Base-by-base conservation (phyloP, 345 rosid species). In the Aquilaria yunnanensis region DNA sequence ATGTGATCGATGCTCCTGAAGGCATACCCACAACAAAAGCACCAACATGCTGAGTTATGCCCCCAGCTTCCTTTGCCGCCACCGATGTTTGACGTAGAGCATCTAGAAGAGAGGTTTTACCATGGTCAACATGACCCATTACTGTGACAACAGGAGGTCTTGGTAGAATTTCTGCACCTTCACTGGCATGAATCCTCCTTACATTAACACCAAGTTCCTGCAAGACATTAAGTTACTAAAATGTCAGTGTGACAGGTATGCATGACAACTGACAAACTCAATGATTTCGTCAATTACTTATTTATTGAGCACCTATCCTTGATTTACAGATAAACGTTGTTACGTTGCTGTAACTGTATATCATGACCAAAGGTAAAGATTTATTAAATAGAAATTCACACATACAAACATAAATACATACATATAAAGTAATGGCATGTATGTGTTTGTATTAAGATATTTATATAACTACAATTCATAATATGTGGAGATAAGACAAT, bases 91-190 rank as follows among this genome's bases (percentile, higher is more conserved):
- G 82, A 60, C 96, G 85, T 43, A 90, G 60, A 46, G 99, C 90
- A 76, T 94, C 97, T 46, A 94, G 70, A 72, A 90, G 85, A 56
- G 96, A 90, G 59, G 99, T 94, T 81, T 91, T 94, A 10, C 96
- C 97, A 65, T 94, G 99, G 77, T 90, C 97, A 67, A 94, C 97
- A 69, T 94, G 99, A 31, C 97, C 97, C 97, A 90, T 88, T 65
- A 91, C 96, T 1, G 96, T 90, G 58, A 90, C 87, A 65, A 94
- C 88, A 0, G 97, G 87, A 51, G 96, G 85, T 59, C 96, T 83
- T 51, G 90, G 86, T 51, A 74, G 71, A 69, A 83, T 65, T 45
- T 86, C 76, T 14, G 78, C 67, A 69, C 96, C 99, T 80, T 82
- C 96, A 51, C 55, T 64, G 30, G 96, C 74, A 69, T 85, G 96